These are phyloP conservation scores for Calvatia gigantea DNA, from an alignment of 768 basidiomycete genomes.

Conservation along the genomic window DNA sequence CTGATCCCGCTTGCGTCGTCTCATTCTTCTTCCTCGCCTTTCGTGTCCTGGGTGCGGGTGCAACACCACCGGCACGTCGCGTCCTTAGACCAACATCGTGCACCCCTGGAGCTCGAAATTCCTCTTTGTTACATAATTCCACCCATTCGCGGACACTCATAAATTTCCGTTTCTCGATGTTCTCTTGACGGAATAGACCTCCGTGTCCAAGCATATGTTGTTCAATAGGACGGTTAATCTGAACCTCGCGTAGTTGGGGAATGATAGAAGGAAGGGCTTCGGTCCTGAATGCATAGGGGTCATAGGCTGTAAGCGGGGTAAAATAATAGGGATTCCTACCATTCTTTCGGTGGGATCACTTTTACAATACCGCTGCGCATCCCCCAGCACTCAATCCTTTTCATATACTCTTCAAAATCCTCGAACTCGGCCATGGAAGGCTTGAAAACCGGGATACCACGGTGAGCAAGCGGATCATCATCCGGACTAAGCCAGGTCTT, in stretches of 20 bases:
- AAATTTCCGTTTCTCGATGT: conserved; percentile 80
- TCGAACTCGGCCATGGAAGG: conserved; percentile 89
- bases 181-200: conserved; percentile 87
- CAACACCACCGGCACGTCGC: conserved; percentile 28
- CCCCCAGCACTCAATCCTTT: conserved; percentile 87
- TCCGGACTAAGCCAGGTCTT: conserved; percentile 70
- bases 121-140: conserved; percentile 69
- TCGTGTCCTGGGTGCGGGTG: conserved; percentile 28
- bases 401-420: conserved; percentile 92
- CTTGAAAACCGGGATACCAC: conserved; percentile 95
- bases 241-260: conserved; percentile 67
- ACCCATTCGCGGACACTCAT: conserved; percentile 90
- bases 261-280: conserved; percentile 68
- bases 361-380: conserved; percentile 90
- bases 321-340: conserved; percentile 48
- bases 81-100: conserved; percentile 60
- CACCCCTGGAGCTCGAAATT: conserved; percentile 70
- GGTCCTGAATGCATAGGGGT: conserved; percentile 45
- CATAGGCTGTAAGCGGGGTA: conserved; percentile 15
- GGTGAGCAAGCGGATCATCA: conserved; percentile 76
- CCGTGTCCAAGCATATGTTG: conserved; percentile 87
- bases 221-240: conserved; percentile 88
- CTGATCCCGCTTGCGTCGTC: conserved; percentile 33
- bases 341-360: conserved; percentile 92
- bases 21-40: conserved; percentile 42